Conservation (phyloP, 495 filamentous ascomycete species). For the Aspergillus indologenus region DNA sequence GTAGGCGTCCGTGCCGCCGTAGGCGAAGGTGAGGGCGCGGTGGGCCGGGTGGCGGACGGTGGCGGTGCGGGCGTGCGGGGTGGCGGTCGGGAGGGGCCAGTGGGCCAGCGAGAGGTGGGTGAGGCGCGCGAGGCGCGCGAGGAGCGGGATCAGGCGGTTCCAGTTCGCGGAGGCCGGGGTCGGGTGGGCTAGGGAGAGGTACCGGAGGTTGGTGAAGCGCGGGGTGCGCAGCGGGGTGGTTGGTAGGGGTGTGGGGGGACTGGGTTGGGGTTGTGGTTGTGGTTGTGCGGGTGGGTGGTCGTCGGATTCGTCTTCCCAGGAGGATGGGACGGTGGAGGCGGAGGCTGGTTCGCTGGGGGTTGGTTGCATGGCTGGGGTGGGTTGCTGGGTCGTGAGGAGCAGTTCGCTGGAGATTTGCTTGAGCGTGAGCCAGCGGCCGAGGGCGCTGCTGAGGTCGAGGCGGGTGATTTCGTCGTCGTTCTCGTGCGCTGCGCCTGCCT, state of each 20-base stretch:
- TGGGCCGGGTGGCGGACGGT: constrained; percentile 34
- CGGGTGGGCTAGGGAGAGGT: constrained; percentile 52
- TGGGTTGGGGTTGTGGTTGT: no score
- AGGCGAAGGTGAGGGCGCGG: constrained; percentile 48
- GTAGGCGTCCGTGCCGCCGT: constrained; percentile 64
- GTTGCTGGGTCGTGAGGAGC: constrained; percentile 28
- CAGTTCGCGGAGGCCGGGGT: constrained; percentile 51
- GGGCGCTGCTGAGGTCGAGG: constrained; percentile 61
- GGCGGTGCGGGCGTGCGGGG: constrained; percentile 56
- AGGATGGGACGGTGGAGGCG: constrained; percentile 23
- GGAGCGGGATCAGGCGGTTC: constrained; percentile 62
- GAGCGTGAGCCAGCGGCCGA: constrained; percentile 58
- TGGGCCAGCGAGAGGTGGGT: constrained; percentile 75
- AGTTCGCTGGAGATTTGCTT: constrained; percentile 56
- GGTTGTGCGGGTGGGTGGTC: constrained; percentile 41
- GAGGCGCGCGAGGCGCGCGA: constrained; percentile 57
- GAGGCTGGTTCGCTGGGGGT: constrained; percentile 9
- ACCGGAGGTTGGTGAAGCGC: constrained; percentile 49
- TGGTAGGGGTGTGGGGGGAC: constrained; percentile 23
- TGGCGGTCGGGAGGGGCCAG: constrained; percentile 73
- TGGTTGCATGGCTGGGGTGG: constrained; percentile 8
- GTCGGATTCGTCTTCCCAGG: constrained; percentile 36
- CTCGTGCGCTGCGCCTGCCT: constrained; percentile 18
- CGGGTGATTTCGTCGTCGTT: constrained; percentile 51
- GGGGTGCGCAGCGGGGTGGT: constrained; percentile 34